A percentile compares a stretch with the other conserved stretches of the same genome.
Conservation (phyloP, 371 early-diverging fungal genomes). For the Mucor velutinosus region DNA sequence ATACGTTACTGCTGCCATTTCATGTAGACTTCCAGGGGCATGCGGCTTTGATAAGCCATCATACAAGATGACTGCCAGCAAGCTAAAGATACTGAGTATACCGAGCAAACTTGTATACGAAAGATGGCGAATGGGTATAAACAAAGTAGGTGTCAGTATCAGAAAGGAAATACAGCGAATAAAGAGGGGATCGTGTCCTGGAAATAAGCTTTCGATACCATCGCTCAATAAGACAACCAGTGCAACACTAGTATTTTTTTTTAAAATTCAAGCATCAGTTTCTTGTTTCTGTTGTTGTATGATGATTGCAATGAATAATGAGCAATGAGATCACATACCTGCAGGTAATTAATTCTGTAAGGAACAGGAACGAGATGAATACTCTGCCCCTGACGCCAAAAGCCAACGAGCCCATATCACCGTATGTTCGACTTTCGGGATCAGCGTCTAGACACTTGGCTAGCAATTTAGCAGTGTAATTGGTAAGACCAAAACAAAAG, state of each 20-base stretch:
- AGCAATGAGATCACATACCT: slow-evolving; percentile 28
- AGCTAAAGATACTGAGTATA: slow-evolving; percentile 48
- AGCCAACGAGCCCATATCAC: slow-evolving; percentile 70
- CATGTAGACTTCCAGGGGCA: slow-evolving; percentile 62
- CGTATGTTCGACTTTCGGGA: slow-evolving; percentile 56
- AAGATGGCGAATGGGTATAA: slow-evolving; percentile 52
- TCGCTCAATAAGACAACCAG: slow-evolving; percentile 49
- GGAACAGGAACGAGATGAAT: slow-evolving; percentile 55
- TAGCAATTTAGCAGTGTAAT: slow-evolving; percentile 68
- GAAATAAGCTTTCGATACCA: slow-evolving; percentile 46
- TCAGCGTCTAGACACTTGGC: slow-evolving; percentile 59
- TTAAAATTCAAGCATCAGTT: background rate
- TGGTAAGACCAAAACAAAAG: slow-evolving; percentile 58
- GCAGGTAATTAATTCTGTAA: slow-evolving; percentile 67
- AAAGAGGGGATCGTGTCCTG: slow-evolving; percentile 25
- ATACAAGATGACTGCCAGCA: slow-evolving; percentile 44
- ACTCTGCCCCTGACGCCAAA: slow-evolving; percentile 67
- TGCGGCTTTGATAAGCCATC: slow-evolving; percentile 54
- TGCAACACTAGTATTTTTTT: slow-evolving; percentile 26
- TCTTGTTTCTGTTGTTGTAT: background rate
- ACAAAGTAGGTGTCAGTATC: slow-evolving; percentile 50
- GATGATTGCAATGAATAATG: background rate
- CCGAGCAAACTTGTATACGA: slow-evolving; percentile 57
- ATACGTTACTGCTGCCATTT: slow-evolving; percentile 50
- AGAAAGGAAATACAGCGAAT: slow-evolving; percentile 41